phyloP scores from a whole-genome alignment of 1,284 basidiomycete genomes.

The Cutaneotrichosporon sp. region DNA sequence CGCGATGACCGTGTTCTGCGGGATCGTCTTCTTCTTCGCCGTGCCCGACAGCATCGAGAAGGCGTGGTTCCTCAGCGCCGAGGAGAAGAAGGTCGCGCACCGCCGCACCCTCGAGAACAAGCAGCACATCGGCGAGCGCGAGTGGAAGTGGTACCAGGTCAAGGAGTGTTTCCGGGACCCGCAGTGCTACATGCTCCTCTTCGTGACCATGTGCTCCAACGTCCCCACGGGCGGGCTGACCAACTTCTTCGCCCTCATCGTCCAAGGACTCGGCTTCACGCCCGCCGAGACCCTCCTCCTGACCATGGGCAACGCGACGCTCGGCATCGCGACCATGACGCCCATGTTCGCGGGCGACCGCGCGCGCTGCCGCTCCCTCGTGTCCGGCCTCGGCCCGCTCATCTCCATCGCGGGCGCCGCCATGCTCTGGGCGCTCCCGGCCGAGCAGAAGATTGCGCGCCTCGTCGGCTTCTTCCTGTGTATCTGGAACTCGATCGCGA shows the following conservation, averaged over 20 bases:
- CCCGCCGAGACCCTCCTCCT: conserved; percentile 21
- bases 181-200: conserved; percentile 7
- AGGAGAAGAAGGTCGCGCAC: conserved; percentile 35
- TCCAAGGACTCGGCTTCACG: conserved; percentile 27
- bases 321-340: conserved; percentile 20
- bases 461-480: conserved; percentile 16
- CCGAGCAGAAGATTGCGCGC: not conserved
- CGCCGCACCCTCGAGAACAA: conserved; percentile 37
- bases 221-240: conserved; percentile 26
- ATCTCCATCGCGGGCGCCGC: conserved; percentile 21
- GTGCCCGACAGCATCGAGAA: conserved; percentile 34
- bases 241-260: conserved; percentile 30
- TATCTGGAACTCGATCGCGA: not conserved
- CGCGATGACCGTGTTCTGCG: conserved; percentile 22
- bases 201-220: conserved; percentile 23
- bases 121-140: conserved; percentile 41
- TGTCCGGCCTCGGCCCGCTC: conserved; percentile 12
- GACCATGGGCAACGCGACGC: conserved; percentile 20
- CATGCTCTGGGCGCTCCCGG: conserved; percentile 23
- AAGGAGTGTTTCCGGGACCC: conserved; percentile 32
- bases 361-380: conserved; percentile 14
- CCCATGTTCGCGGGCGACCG: conserved; percentile 24
- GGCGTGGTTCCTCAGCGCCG: conserved; percentile 33
- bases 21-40: conserved; percentile 28
- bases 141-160: conserved; percentile 34